Conservation (phyloP, 2,329 filamentous ascomycete species). For the Scleromitrula shiraiana region DNA sequence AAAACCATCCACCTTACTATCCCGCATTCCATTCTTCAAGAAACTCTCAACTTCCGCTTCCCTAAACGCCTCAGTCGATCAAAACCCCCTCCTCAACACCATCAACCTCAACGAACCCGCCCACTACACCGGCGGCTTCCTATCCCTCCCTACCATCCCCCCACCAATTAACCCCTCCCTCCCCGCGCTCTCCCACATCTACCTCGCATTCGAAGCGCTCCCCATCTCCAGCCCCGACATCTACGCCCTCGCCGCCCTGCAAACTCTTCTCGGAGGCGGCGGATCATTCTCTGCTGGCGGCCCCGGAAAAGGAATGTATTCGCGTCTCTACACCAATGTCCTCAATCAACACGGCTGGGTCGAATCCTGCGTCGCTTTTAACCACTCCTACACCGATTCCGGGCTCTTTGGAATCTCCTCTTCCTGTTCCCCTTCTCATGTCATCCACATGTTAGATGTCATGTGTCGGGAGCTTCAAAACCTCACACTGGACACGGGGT, state of each 20-base stretch:
- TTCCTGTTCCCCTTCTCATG: slow-evolving; percentile 71
- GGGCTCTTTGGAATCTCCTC: slow-evolving; percentile 92
- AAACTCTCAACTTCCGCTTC: slow-evolving; percentile 71
- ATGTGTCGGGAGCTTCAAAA: slow-evolving; percentile 85
- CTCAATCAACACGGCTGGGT: slow-evolving; percentile 98
- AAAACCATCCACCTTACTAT: slow-evolving; percentile 61
- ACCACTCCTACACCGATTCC: slow-evolving; percentile 93
- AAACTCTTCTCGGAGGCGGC: slow-evolving; percentile 90
- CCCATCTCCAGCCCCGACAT: slow-evolving; percentile 88
- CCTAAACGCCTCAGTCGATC: slow-evolving; percentile 49
- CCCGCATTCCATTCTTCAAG: slow-evolving; percentile 84
- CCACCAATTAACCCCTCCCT: slow-evolving; percentile 69
- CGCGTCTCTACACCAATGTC: slow-evolving; percentile 92
- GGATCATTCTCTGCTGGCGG: slow-evolving; percentile 96
- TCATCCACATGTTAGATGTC: slow-evolving; percentile 80
- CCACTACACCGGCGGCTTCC: slow-evolving; percentile 89
- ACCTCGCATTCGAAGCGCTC: slow-evolving; percentile 90
- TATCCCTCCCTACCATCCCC: slow-evolving; percentile 73
- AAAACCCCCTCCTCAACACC: slow-evolving; percentile 35
- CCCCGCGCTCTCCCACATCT: slow-evolving; percentile 81
- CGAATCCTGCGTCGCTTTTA: slow-evolving; percentile 91
- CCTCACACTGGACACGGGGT: slow-evolving; percentile 69
- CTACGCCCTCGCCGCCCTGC: slow-evolving; percentile 89
- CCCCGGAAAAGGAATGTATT: slow-evolving; percentile 98
- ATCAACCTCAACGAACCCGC: slow-evolving; percentile 49